A percentile compares a stretch with the other conserved stretches of the same genome.
phyloP scores from a whole-genome alignment of 2,329 filamentous ascomycete genomes.

The Cryphonectria naterciae region DNA sequence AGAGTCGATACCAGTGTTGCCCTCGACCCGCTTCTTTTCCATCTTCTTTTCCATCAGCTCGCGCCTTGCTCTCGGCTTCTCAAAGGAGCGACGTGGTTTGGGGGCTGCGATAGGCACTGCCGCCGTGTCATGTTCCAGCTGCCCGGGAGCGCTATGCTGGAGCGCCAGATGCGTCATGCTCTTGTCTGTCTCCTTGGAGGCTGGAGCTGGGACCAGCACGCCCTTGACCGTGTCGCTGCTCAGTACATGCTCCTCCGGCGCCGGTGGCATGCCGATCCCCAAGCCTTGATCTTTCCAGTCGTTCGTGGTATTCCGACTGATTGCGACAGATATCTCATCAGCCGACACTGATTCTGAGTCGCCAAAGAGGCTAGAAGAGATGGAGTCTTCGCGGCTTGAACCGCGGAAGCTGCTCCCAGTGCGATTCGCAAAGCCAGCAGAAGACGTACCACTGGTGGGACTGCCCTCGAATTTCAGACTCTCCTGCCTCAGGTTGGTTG shows the following conservation, averaged over 20 bases:
- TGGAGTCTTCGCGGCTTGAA: conserved; percentile 85
- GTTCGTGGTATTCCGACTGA: conserved; percentile 72
- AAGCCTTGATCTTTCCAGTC: conserved; percentile 82
- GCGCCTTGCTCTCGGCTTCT: conserved; percentile 74
- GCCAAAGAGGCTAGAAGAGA: conserved; percentile 85
- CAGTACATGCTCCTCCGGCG: conserved; percentile 55
- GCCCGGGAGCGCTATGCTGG: conserved; percentile 67
- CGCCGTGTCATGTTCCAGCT: conserved; percentile 54
- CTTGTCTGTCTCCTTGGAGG: conserved; percentile 44
- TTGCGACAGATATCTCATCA: conserved; percentile 77
- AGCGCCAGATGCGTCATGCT: conserved; percentile 59
- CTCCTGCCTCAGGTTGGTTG: conserved; percentile 68
- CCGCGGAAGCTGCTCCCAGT: conserved; percentile 77
- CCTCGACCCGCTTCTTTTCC: conserved; percentile 73
- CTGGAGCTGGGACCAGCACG: conserved; percentile 58
- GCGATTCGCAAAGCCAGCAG: conserved; percentile 64
- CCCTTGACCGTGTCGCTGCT: conserved; percentile 45
- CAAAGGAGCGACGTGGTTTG: conserved; percentile 66
- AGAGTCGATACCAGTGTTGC: conserved; percentile 68
- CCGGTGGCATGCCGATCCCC: conserved; percentile 75
- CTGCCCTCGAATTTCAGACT: conserved; percentile 74
- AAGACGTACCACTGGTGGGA: conserved; percentile 74
- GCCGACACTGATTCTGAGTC: conserved; percentile 79
- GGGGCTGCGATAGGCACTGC: conserved; percentile 46
- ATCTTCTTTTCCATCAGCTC: conserved; percentile 75